Evolutionary conservation across 75 land plant species (phyloP), one percentile per base, ranked within the genome.

Genomic region (Isoetes taiwanensis): DNA sequence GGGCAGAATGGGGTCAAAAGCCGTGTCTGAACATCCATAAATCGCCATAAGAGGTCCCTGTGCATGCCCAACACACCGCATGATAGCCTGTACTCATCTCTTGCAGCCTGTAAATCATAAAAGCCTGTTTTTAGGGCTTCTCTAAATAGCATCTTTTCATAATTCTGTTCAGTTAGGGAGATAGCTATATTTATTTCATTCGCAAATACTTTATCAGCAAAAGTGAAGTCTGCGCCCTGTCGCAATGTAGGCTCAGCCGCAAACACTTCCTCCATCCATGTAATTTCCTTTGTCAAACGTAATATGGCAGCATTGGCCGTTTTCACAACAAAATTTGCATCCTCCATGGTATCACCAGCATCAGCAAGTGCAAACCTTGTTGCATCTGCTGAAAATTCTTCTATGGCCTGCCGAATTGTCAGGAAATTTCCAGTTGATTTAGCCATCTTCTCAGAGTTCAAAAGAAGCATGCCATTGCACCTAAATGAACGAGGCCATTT

Each of bases 21-120:
- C 34, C 85, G 58, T 25, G 95, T 88, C 74, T 88, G 95, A 14
- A 88, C 85, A 72, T 88, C 95, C 85, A 84, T 84, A 63, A 84
- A 88, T 28, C 78, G 66, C 67, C 60, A 76, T 21, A 88, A 38
- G 31, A 88, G 54, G 33, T 81, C 95, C 43, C 63, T 67, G 31
- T 88, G 79, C 95, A 88, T 81, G 9, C 95, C 95, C 19, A 66
- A 74, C 27, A 63, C 19, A 16, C 76, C 74, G 63, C 95, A 88
- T 0, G 95, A 78, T 32, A 84, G 68, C 46, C 95, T 71, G 52
- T 88, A 88, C 56, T 88, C 95, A 67, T 88, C 95, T 29, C 89
- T 76, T 0, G 95, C 89, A 48, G 95, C 73, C 54, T 88, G 95
- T 9, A 88, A 76, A 66, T 88, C 95, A 71, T 88, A 84, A 60